Evolutionary conservation across 805 yeast species (phyloP), one percentile per base, ranked within the genome.

Genomic region (Saccharomycopsis babjevae): DNA sequence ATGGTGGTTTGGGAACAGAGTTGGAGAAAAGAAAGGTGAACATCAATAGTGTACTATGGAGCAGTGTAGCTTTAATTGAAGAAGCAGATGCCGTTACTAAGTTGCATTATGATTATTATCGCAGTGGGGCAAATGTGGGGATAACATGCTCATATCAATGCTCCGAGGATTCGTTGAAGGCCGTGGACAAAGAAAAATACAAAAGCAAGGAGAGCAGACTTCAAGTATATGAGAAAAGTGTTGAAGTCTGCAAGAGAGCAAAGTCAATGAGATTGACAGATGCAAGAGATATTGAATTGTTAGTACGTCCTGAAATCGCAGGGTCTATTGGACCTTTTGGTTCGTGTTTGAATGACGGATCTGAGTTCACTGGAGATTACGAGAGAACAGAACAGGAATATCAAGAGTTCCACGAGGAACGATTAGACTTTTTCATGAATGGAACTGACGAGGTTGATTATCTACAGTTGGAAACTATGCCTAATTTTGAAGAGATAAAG

Each of bases 301-400:
- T 59, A 10, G 28, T 59, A 1, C 11, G 25, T 20, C 61, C 61
- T n/a, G 15, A 18, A 16, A 54, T 59, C 13, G 82, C 81, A 1
- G 96, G 88, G 0, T 81, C 88, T 7, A 71, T 88, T 42, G 96
- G 96, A 0, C 89, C 96, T 0, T 89, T 82, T 69, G 96, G 92
- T 0, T 88, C 92, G 0, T 83, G 73, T 65, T 68, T 86, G 42
- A 82, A 86, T 34, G 77, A 82, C 64, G 90, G 91, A 0, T 77
- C 86, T 0, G 96, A 89, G 67, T 89, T 85, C 66, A 82, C 85
- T 3, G 96, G 96, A 1, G 77, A 83, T 57, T 88, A 87, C 69
- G 77, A 76, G 11, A 74, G 70, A 30, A 73, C 70, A 7, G 68
- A 72, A 1, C 68, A 70, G 10, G 68, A 68, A 20, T 67, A 88